A percentile compares a stretch with the other conserved stretches of the same genome.
Conservation (phyloP, 1,284 basidiomycete species). For the Boletus holoroseus region DNA sequence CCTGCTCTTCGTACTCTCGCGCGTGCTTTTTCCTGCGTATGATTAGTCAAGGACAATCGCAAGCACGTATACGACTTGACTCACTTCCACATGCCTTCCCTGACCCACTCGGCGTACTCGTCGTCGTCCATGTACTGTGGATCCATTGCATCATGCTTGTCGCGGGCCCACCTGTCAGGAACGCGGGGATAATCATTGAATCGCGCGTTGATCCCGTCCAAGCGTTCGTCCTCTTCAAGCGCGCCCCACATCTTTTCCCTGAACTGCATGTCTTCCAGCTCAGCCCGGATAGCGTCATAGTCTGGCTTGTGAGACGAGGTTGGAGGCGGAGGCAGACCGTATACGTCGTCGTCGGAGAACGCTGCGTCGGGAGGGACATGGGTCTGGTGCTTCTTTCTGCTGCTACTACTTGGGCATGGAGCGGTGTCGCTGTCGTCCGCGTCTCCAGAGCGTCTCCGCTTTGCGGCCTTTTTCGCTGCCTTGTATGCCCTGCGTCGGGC, state of each 20-base stretch:
- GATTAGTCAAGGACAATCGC: constrained; percentile 2
- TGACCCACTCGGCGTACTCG: constrained; percentile 75
- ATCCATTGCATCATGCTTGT: constrained; percentile 42
- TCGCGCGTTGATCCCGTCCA: constrained; percentile 56
- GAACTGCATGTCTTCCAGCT: constrained; percentile 60
- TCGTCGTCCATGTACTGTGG: constrained; percentile 74
- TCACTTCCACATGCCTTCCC: constrained; percentile 74
- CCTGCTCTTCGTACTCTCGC: constrained; percentile 57
- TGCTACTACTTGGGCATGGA: background rate
- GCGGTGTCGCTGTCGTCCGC: background rate
- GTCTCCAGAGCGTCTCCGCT: constrained; percentile 13
- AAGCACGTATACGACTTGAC: constrained; percentile 23
- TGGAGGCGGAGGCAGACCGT: constrained; percentile 28
- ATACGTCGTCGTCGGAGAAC: constrained; percentile 20
- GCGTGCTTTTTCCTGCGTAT: constrained; percentile 56
- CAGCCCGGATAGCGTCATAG: constrained; percentile 46
- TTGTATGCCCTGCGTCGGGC: constrained; percentile 46
- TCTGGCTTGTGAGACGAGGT: constrained; percentile 37
- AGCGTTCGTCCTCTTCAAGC: constrained; percentile 60
- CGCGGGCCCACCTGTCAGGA: constrained; percentile 50
- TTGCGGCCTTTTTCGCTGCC: constrained; percentile 40
- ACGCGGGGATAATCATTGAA: constrained; percentile 65
- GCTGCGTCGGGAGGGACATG: background rate
- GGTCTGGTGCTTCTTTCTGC: background rate
- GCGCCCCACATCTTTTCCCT: constrained; percentile 66